These are phyloP conservation scores for Agaricus bisporus DNA, from an alignment of 768 basidiomycete genomes.

Conservation along the genomic window DNA sequence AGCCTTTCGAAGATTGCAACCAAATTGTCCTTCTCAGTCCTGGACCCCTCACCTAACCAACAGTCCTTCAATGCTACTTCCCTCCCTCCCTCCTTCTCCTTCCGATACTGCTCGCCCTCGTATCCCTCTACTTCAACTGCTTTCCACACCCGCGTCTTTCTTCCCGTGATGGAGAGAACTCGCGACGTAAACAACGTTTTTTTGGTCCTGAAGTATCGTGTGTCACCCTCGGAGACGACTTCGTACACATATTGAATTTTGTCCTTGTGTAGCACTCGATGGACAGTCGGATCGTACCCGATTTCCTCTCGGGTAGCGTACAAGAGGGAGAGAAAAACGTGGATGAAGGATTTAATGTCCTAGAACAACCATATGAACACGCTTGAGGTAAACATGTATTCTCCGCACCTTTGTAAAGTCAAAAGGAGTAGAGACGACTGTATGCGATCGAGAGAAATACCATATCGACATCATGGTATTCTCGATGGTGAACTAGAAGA, in stretches of 20 bases:
- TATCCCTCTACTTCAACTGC: conserved; percentile 4
- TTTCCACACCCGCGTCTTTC: conserved; percentile 12
- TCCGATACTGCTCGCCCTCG: background rate
- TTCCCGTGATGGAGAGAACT: conserved; percentile 2
- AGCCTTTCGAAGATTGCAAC: conserved; percentile 6
- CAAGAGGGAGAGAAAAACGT: conserved; percentile 2
- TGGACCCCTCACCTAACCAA: conserved; percentile 12
- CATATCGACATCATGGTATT: background rate
- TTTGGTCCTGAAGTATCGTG: background rate
- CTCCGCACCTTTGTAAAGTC: conserved; percentile 1
- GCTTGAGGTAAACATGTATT: background rate
- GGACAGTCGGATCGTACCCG: conserved; percentile 3
- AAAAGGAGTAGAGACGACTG: background rate
- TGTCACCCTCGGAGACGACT: background rate
- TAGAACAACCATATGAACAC: background rate
- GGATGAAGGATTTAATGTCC: background rate
- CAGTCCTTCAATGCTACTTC: conserved; percentile 14
- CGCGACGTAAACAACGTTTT: background rate
- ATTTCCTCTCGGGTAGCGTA: conserved; percentile 1
- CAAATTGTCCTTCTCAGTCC: conserved; percentile 13
- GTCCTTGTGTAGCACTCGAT: background rate
- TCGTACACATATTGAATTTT: background rate
- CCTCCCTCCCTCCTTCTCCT: background rate
- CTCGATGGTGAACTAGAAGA: background rate
- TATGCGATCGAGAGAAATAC: conserved; percentile 7